Evolutionary conservation across 805 yeast species (phyloP).

Genomic region (Kodamaea jinghongensis): DNA sequence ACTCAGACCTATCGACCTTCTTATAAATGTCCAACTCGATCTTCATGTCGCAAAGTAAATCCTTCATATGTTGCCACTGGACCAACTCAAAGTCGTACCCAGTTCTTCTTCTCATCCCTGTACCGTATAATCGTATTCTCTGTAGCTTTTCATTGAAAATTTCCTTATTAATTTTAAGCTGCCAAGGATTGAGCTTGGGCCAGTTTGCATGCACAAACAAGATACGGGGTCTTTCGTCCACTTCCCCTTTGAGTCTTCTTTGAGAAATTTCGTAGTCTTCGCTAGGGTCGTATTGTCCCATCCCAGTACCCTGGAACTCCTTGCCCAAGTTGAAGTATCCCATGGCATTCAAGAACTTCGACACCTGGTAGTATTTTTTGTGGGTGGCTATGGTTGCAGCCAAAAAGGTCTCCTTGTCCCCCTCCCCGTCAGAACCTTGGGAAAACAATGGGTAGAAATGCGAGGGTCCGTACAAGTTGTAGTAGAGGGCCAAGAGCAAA

Average conservation of each 20-base stretch:
- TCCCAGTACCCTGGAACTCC: constrained; percentile 64
- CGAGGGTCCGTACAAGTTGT: constrained; percentile 41
- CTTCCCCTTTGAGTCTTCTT: constrained; percentile 11
- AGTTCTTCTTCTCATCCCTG: constrained; percentile 48
- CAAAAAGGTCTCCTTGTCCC: constrained; percentile 75
- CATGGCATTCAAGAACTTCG: constrained; percentile 49
- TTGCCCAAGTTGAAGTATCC: constrained; percentile 39
- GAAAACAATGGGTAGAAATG: constrained; percentile 43
- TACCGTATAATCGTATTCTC: constrained; percentile 57
- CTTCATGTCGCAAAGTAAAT: constrained; percentile 50
- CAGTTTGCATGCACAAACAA: constrained; percentile 64
- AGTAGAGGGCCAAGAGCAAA: constrained; percentile 38
- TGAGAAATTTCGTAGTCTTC: constrained; percentile 43
- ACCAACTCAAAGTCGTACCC: constrained; percentile 58
- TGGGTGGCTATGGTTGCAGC: constrained; percentile 60
- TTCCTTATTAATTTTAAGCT: constrained; percentile 41
- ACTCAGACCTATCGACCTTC: constrained; percentile 36
- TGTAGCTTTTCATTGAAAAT: constrained; percentile 42
- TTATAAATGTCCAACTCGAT: constrained; percentile 45
- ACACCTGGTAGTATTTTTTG: constrained; percentile 53
- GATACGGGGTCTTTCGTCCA: constrained; percentile 24
- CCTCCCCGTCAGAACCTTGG: constrained; percentile 62
- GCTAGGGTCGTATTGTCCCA: constrained; percentile 74
- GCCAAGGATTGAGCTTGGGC: constrained; percentile 66
- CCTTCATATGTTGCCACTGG: constrained; percentile 60